These are phyloP conservation scores for Trematosphaeria pertusa DNA, from an alignment of 2,329 filamentous ascomycete genomes.

Conservation along the genomic window DNA sequence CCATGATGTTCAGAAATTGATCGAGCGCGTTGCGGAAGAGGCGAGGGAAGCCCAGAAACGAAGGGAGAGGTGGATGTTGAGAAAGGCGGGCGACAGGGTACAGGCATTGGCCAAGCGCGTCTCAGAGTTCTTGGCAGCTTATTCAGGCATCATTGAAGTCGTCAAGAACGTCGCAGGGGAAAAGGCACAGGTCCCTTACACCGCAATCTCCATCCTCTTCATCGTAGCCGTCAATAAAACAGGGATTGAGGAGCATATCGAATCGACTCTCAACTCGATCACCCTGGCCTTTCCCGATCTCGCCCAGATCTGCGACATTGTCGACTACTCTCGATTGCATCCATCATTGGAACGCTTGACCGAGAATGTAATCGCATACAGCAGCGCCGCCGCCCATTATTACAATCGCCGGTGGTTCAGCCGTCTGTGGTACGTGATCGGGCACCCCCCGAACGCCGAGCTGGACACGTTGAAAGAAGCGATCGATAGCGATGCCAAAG, in stretches of 20 bases:
- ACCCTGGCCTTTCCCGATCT: neutral
- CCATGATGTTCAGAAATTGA: neutral
- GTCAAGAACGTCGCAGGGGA: neutral
- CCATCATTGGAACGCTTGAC: neutral
- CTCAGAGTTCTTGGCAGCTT: neutral
- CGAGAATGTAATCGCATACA: neutral
- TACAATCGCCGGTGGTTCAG: neutral
- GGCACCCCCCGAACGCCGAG: neutral
- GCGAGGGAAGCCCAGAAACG: neutral
- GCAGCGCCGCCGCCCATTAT: neutral
- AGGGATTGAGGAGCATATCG: neutral
- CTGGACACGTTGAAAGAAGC: neutral
- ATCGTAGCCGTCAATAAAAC: neutral
- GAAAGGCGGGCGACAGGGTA: neutral
- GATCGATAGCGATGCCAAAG: neutral
- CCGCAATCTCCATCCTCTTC: neutral
- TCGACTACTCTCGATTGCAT: neutral
- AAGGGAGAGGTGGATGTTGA: neutral
- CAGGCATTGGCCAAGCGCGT: neutral
- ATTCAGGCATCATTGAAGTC: neutral
- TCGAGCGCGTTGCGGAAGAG: neutral
- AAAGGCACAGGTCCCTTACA: neutral
- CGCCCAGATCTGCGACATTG: neutral
- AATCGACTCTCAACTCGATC: neutral
- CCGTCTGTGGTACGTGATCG: neutral